Conservation (phyloP, 2,329 filamentous ascomycete genomes). For the Diplodia mutila region DNA sequence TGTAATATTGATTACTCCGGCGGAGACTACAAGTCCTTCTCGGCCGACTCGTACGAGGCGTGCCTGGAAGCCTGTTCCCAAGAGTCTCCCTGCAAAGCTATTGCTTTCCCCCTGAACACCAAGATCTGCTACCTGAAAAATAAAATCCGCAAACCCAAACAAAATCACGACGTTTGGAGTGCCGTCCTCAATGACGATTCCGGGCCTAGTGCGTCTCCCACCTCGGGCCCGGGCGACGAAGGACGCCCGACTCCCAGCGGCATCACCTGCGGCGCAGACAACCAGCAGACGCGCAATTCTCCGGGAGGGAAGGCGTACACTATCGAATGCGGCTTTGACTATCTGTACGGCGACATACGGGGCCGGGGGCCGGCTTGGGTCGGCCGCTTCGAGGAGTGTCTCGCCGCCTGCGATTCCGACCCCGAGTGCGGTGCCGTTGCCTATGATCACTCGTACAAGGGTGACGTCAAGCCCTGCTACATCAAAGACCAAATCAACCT, state of each 20-base stretch:
- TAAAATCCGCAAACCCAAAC: not conserved
- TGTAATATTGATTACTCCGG: not conserved
- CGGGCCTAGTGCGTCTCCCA: too few relatives aligned
- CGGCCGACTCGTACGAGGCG: not conserved
- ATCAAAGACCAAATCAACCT: not conserved
- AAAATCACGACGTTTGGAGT: not conserved
- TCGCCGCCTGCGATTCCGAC: not conserved
- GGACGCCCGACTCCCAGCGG: not conserved
- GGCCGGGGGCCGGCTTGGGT: not conserved
- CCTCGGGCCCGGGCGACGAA: too few relatives aligned
- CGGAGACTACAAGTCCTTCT: not conserved
- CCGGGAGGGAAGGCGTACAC: not conserved
- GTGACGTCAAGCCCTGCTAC: not conserved
- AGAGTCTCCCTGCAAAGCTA: not conserved
- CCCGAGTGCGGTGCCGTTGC: not conserved
- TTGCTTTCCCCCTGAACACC: not conserved
- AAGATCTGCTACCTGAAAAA: not conserved
- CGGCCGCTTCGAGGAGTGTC: not conserved
- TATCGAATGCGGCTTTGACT: constrained; percentile 3
- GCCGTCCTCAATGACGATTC: not conserved
- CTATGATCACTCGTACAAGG: not conserved
- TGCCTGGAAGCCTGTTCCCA: not conserved
- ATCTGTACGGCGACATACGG: not conserved
- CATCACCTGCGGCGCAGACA: not conserved
- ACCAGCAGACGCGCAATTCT: not conserved